A percentile compares a stretch with the other conserved stretches of the same genome.
Evolutionary conservation across 164 flowering plant species (phyloP).

Genomic region (Echeveria elegans): DNA sequence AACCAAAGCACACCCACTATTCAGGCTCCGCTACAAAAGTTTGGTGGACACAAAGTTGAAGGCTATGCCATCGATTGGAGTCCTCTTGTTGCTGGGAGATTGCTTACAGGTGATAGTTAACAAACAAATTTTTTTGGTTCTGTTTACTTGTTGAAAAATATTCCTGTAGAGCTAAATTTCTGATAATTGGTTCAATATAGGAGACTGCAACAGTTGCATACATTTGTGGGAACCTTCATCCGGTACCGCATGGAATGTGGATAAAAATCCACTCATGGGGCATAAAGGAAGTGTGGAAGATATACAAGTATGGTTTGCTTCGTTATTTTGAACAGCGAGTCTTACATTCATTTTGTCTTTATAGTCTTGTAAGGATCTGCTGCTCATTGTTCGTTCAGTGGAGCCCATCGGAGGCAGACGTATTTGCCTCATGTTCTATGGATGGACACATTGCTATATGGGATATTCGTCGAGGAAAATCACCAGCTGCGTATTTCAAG

Average conservation of each 20-base stretch:
- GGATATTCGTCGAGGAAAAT: constrained; percentile 67
- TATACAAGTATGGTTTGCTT: constrained; percentile 47
- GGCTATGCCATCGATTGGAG: constrained; percentile 97
- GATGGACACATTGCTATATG: constrained; percentile 85
- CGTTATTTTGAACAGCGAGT: neutral
- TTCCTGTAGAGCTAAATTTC: too few relatives aligned
- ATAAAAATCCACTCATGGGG: constrained; percentile 63
- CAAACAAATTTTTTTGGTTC: neutral
- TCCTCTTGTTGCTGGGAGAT: constrained; percentile 66
- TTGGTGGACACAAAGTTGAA: constrained; percentile 85
- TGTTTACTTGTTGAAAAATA: neutral
- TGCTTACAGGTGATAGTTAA: constrained; percentile 47
- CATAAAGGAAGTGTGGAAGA: constrained; percentile 95
- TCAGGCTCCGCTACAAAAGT: constrained; percentile 57
- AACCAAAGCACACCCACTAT: constrained; percentile 34
- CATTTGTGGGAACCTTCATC: constrained; percentile 90
- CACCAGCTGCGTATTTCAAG: constrained; percentile 60
- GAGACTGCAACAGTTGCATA: constrained; percentile 79
- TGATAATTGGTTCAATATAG: constrained; percentile 22
- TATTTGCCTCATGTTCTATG: constrained; percentile 92
- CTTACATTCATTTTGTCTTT: neutral
- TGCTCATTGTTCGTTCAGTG: constrained; percentile 46
- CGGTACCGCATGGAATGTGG: constrained; percentile 73
- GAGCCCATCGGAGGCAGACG: constrained; percentile 82
- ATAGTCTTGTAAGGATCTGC: neutral